Evolutionary conservation across 805 yeast species (phyloP).

Genomic region (Teunomyces atbi): DNA sequence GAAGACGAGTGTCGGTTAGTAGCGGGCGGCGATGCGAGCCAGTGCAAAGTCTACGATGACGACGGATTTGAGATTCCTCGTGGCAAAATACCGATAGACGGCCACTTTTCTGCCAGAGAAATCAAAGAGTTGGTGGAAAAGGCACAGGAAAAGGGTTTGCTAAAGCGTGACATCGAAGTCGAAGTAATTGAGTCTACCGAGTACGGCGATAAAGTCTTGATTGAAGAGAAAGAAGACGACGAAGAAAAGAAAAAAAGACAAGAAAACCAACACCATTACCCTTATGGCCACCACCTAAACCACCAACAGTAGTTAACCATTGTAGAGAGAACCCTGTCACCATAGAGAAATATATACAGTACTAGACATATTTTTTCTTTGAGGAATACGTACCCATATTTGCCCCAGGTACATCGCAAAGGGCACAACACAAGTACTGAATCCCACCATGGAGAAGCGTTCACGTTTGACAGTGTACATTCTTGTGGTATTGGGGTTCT

Average conservation of each 20-base stretch:
- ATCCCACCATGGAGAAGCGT: slow-evolving; percentile 1
- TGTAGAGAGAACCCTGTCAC: neutral
- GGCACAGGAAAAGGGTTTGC: slow-evolving; percentile 30
- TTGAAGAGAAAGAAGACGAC: slow-evolving; percentile 16
- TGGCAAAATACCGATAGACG: slow-evolving; percentile 40
- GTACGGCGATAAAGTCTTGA: slow-evolving; percentile 31
- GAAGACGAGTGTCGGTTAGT: slow-evolving; percentile 1
- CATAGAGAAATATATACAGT: neutral
- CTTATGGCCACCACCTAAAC: neutral
- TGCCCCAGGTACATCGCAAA: neutral
- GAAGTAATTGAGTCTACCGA: slow-evolving; percentile 22
- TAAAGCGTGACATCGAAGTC: slow-evolving; percentile 25
- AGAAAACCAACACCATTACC: neutral
- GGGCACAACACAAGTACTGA: neutral
- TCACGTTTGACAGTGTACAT: slow-evolving; percentile 1
- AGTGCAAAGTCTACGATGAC: slow-evolving; percentile 17
- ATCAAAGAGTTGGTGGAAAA: slow-evolving; percentile 27
- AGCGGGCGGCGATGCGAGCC: neutral
- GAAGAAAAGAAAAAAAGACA: slow-evolving; percentile 1
- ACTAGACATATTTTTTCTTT: neutral
- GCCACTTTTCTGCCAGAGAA: slow-evolving; percentile 38
- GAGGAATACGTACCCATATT: too few relatives aligned
- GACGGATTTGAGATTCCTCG: slow-evolving; percentile 38
- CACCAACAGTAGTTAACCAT: neutral
- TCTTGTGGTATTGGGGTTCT: slow-evolving; percentile 4